These are phyloP conservation scores for Sphagnurus paluster DNA, from an alignment of 1,284 basidiomycete species.

Conservation along the genomic window DNA sequence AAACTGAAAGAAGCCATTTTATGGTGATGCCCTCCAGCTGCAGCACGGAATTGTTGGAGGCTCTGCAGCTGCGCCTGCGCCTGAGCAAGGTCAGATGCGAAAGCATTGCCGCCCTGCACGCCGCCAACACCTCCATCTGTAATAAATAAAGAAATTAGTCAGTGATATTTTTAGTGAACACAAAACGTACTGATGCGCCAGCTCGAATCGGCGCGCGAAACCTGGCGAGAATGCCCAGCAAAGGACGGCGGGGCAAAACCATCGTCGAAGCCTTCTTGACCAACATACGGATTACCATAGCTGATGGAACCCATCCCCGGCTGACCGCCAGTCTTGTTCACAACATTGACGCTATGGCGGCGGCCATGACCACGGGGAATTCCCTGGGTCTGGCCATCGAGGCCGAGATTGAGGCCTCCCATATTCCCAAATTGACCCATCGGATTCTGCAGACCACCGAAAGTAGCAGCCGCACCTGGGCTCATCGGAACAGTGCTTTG, in stretches of 20 bases:
- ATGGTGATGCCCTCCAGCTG: constrained; percentile 91
- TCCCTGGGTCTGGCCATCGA: constrained; percentile 64
- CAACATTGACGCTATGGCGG: constrained; percentile 92
- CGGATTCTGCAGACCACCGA: constrained; percentile 51
- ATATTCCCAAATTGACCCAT: constrained; percentile 72
- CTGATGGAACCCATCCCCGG: constrained; percentile 49
- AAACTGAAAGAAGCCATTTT: constrained; percentile 98
- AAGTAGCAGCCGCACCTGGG: constrained; percentile 43
- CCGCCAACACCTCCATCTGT: constrained; percentile 78
- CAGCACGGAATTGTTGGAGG: constrained; percentile 95
- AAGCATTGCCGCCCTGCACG: constrained; percentile 62
- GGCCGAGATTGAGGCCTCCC: constrained; percentile 53
- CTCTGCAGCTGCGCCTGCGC: constrained; percentile 97
- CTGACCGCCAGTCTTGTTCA: constrained; percentile 67
- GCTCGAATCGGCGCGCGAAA: constrained; percentile 76
- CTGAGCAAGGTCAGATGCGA: constrained; percentile 83
- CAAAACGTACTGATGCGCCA: constrained; percentile 83
- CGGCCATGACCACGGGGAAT: constrained; percentile 86
- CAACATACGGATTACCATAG: constrained; percentile 43
- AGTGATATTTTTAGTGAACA: background rate
- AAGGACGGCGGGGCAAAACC: constrained; percentile 59
- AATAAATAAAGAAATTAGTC: constrained; percentile 11
- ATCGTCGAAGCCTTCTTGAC: constrained; percentile 74
- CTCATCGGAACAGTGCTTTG: constrained; percentile 81
- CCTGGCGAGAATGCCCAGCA: constrained; percentile 75